Base-by-base conservation (phyloP, 768 basidiomycete species). In the Rhodotorula babjevae region DNA sequence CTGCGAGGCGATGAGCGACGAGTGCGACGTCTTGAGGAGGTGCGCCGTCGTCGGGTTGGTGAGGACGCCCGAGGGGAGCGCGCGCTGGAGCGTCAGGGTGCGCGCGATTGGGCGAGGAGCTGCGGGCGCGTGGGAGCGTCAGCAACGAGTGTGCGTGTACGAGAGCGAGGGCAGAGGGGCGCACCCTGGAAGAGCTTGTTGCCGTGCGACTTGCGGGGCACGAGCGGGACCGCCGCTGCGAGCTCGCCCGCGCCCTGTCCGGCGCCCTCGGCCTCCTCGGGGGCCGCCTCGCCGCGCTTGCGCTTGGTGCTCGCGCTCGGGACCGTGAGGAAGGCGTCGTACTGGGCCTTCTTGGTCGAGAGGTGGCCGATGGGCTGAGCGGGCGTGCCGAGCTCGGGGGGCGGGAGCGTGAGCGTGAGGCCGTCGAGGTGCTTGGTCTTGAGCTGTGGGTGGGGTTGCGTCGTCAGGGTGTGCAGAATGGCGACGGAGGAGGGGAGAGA, bases 1-100 rank as follows among this genome's bases (percentile, higher is more conserved):
- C 42, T 76, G 75, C 29, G 75, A 73, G n/a, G 49, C 49, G 69
- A 76, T 76, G 23, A 76, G 46, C 19, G 75, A 65, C 21, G 75
- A 73, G 67, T 72, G 71, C 44, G 61, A 50, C 33, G 29, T 33
- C 50, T 58, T 59, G 61, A 52, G 6, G 55, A 61, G 66, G 52
- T 68, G 33, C 36, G 67, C 49, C 44, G 67, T 29, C 44, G 67
- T 63, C 27, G 74, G 50, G 50, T 65, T 63, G 14, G 53, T 6
- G 40, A 59, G 14, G 68, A 76, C 59, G 7, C 68, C 52, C 9
- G 71, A 1, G 1, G 74, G 74, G 49, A 70, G 52, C 16, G 68
- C 50, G 47, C 71, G 71, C 2, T 46, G 47, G 55, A 76, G 61
- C n/a, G 62, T 50, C 31, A 76, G 74, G 55, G 71, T 64, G 65